phyloP scores from a whole-genome alignment of 1,139 yeast species.

The Pichia sp. region DNA sequence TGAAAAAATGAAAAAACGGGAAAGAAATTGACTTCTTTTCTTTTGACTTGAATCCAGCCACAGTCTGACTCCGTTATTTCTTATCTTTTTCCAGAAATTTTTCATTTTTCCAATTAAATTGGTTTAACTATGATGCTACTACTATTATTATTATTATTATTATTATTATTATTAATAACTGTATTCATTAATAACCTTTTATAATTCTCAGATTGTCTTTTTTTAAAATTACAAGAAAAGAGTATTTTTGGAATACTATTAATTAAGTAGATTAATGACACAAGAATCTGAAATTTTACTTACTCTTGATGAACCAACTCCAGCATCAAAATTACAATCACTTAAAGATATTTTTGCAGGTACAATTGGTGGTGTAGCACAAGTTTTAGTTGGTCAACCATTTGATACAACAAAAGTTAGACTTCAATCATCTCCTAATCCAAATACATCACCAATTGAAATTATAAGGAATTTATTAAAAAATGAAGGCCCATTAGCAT shows the following conservation, averaged over 20 bases:
- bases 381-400: constrained; percentile 93
- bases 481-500: constrained; percentile 70
- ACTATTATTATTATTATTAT: too few species aligned
- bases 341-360: constrained; percentile 82
- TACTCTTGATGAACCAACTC: constrained; percentile 27
- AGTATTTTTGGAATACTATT: too few species aligned
- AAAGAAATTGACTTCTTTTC: too few species aligned
- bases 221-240: too few species aligned
- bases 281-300: constrained; percentile 39
- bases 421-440: constrained; percentile 74
- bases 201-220: too few species aligned
- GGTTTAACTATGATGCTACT: too few species aligned
- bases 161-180: too few species aligned
- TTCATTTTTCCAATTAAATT: not conserved
- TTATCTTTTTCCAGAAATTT: not conserved
- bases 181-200: too few species aligned
- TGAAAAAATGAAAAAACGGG: too few species aligned
- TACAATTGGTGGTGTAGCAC: constrained; percentile 90
- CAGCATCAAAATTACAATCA: constrained; percentile 41
- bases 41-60: too few species aligned
- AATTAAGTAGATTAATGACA: constrained; percentile 18
- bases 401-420: constrained; percentile 92
- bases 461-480: constrained; percentile 63
- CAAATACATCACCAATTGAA: constrained; percentile 58
- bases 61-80: not conserved